phyloP scores from a whole-genome alignment of 495 filamentous ascomycete genomes.

The Talaromyces stipitatus region DNA sequence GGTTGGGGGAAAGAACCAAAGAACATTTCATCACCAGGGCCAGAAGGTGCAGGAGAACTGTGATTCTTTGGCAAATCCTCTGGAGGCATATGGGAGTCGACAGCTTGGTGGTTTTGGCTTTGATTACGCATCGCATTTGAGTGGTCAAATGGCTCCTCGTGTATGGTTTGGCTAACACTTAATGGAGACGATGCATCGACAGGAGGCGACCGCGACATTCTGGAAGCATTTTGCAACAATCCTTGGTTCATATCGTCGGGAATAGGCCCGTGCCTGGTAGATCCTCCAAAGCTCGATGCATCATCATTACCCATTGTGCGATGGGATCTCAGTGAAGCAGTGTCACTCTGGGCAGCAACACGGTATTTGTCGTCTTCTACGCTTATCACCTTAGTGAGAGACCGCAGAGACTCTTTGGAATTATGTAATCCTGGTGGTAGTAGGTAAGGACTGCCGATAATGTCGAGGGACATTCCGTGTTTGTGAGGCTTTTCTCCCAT shows the following conservation, averaged over 20 bases:
- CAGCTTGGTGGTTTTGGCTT: neutral
- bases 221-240: conserved; percentile 53
- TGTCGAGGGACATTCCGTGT: conserved; percentile 74
- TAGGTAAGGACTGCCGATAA: conserved; percentile 72
- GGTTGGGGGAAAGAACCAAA: neutral
- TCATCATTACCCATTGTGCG: conserved; percentile 44
- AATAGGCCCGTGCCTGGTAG: conserved; percentile 29
- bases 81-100: neutral
- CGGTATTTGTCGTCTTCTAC: conserved; percentile 78
- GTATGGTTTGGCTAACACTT: neutral
- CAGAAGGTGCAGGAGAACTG: neutral
- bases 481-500: conserved; percentile 31
- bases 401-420: conserved; percentile 79
- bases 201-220: conserved; percentile 55
- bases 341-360: conserved; percentile 54
- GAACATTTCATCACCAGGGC: neutral
- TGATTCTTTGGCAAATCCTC: neutral
- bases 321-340: conserved; percentile 47
- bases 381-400: conserved; percentile 64
- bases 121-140: neutral
- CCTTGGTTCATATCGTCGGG: conserved; percentile 52
- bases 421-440: conserved; percentile 72
- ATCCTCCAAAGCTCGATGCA: conserved; percentile 56
- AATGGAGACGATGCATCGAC: conserved; percentile 8
- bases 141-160: neutral